Evolutionary conservation across 2,329 filamentous ascomycete species (phyloP).

Genomic region (Hypoxylon sp.): DNA sequence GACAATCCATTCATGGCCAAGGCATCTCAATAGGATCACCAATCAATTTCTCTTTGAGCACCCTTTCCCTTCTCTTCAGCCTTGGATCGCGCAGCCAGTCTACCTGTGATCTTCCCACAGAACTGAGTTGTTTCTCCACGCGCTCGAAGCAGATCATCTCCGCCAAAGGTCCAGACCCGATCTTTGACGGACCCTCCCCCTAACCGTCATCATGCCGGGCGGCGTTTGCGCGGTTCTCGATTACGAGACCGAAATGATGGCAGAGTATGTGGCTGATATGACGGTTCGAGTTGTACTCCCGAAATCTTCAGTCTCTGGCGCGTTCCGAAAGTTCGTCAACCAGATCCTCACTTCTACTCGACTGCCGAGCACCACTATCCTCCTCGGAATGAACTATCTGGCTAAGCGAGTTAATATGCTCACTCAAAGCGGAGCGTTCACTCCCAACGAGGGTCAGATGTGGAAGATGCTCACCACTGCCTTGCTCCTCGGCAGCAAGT

Average conservation of each 20-base stretch:
- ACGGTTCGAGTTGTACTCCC: constrained; percentile 68
- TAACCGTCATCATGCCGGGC: constrained; percentile 68
- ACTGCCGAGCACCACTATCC: constrained; percentile 88
- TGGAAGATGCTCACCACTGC: constrained; percentile 89
- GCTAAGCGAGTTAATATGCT: constrained; percentile 83
- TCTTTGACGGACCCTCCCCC: constrained; percentile 42
- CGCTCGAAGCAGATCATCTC: constrained; percentile 52
- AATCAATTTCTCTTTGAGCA: constrained; percentile 36
- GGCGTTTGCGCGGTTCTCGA: constrained; percentile 94
- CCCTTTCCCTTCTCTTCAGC: constrained; percentile 49
- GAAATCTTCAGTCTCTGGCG: constrained; percentile 64
- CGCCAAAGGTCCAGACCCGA: constrained; percentile 44
- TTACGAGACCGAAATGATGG: constrained; percentile 96
- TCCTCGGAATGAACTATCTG: constrained; percentile 89
- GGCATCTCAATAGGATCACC: constrained; percentile 48
- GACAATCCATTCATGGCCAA: constrained; percentile 49
- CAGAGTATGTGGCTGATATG: constrained; percentile 93
- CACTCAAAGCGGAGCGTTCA: constrained; percentile 63
- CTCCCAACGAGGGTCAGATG: constrained; percentile 73
- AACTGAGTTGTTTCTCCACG: constrained; percentile 47
- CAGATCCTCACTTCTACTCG: constrained; percentile 91
- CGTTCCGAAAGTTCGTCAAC: constrained; percentile 90
- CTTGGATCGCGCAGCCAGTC: constrained; percentile 47
- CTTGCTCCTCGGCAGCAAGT: constrained; percentile 90
- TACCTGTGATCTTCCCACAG: constrained; percentile 39